Conservation (phyloP, 352 stramenopile genomes). For the Aphanomyces astaci region DNA sequence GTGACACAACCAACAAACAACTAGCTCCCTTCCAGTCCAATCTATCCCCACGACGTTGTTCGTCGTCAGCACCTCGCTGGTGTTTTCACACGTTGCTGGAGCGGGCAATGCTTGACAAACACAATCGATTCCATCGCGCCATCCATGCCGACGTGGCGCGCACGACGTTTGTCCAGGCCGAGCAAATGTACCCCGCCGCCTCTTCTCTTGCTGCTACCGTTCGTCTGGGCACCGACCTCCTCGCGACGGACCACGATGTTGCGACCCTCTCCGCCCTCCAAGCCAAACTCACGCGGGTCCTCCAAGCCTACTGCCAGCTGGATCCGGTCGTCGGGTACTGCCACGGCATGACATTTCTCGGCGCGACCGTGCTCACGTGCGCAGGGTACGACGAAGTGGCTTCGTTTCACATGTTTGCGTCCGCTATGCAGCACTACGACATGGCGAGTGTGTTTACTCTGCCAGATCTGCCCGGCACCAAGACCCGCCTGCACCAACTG, state of each 20-base stretch:
- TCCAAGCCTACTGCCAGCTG: conserved; percentile 4
- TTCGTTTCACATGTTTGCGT: conserved; percentile 15
- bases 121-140: not conserved
- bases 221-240: not conserved
- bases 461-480: conserved; percentile 12
- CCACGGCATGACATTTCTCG: conserved; percentile 25
- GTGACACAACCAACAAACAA: too few species aligned
- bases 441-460: conserved; percentile 10
- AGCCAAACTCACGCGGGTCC: not conserved
- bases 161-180: conserved; percentile 12
- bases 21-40: too few species aligned
- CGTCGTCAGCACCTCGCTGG: not conserved
- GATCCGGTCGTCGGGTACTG: conserved; percentile 21
- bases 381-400: conserved; percentile 12
- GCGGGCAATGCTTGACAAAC: not conserved
- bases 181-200: not conserved
- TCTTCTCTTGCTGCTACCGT: not conserved
- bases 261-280: not conserved
- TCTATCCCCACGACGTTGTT: too few species aligned
- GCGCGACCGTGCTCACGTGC: conserved; percentile 1
- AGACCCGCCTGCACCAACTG: conserved; percentile 14
- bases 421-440: not conserved
- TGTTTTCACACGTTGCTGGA: not conserved
- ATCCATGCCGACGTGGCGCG: conserved; percentile 18
- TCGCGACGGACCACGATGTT: not conserved